Conservation (phyloP, 164 flowering plant genomes). For the Tetracentron sinense region DNA sequence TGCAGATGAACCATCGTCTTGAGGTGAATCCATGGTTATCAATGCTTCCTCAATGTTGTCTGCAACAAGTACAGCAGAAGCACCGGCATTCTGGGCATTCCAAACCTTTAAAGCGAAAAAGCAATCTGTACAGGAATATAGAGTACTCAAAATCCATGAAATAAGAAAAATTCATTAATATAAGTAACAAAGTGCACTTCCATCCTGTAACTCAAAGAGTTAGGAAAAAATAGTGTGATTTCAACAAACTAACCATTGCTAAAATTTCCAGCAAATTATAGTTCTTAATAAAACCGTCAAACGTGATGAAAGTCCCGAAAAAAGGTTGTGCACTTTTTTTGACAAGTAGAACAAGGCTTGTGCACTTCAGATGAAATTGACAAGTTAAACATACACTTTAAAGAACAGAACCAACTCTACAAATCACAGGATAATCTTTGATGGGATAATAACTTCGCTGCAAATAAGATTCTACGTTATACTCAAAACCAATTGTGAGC, state of each 20-base stretch:
- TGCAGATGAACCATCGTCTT: slow-evolving; percentile 63
- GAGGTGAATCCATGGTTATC: slow-evolving; percentile 94
- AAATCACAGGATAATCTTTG: too few relatives aligned
- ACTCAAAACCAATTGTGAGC: background rate
- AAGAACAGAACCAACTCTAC: too few relatives aligned
- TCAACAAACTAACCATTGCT: background rate
- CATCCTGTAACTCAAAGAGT: background rate
- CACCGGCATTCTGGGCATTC: slow-evolving; percentile 98
- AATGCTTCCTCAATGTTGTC: slow-evolving; percentile 74
- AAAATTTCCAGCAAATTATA: background rate
- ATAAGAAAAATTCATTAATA: background rate
- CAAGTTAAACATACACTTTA: background rate
- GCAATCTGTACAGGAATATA: slow-evolving; percentile 63
- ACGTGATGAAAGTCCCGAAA: too few relatives aligned
- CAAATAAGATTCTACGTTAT: background rate
- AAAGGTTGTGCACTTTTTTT: too few relatives aligned
- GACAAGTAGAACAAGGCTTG: background rate
- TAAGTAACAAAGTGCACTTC: background rate
- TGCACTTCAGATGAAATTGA: background rate
- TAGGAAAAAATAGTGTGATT: background rate
- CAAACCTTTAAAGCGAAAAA: slow-evolving; percentile 90
- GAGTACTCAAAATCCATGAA: slow-evolving; percentile 6
- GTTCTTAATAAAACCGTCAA: too few relatives aligned
- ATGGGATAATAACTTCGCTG: background rate
- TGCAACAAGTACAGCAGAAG: slow-evolving; percentile 92